phyloP scores from a whole-genome alignment of 345 rosid species.

The Euphorbia lathyris region DNA sequence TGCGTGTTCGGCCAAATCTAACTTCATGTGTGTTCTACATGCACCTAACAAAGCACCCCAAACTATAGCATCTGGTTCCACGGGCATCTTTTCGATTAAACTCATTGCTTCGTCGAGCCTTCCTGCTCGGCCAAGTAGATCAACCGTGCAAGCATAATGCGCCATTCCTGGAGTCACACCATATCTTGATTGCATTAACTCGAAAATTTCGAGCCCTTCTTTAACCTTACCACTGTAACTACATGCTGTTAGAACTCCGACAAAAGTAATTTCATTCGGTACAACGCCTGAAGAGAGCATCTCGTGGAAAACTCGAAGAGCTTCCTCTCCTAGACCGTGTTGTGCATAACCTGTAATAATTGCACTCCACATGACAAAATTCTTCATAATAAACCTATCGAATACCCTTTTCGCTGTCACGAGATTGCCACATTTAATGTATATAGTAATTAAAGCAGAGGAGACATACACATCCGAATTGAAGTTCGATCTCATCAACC shows the following conservation, averaged over 20 bases:
- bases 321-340: slow-evolving; percentile 69
- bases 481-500: slow-evolving; percentile 53
- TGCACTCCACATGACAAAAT: slow-evolving; percentile 81
- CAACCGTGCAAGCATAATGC: slow-evolving; percentile 80
- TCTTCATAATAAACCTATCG: slow-evolving; percentile 55
- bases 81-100: slow-evolving; percentile 55
- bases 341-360: slow-evolving; percentile 71
- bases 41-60: slow-evolving; percentile 85
- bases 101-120: slow-evolving; percentile 57
- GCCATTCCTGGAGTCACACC: slow-evolving; percentile 45
- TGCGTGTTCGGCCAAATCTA: slow-evolving; percentile 72
- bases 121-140: slow-evolving; percentile 84
- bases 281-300: slow-evolving; percentile 50
- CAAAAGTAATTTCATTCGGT: slow-evolving; percentile 68
- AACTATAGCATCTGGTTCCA: slow-evolving; percentile 71
- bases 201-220: slow-evolving; percentile 64
- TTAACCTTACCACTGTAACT: slow-evolving; percentile 64
- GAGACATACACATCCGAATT: slow-evolving; percentile 68
- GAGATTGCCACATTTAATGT: slow-evolving; percentile 76
- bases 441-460: slow-evolving; percentile 80
- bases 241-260: slow-evolving; percentile 79
- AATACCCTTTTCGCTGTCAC: slow-evolving; percentile 55
- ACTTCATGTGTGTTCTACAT: slow-evolving; percentile 58
- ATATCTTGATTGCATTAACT: slow-evolving; percentile 58
- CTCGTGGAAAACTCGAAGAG: slow-evolving; percentile 53